Base-by-base conservation (phyloP, 164 flowering plant species). In the Magnolia sinica region DNA sequence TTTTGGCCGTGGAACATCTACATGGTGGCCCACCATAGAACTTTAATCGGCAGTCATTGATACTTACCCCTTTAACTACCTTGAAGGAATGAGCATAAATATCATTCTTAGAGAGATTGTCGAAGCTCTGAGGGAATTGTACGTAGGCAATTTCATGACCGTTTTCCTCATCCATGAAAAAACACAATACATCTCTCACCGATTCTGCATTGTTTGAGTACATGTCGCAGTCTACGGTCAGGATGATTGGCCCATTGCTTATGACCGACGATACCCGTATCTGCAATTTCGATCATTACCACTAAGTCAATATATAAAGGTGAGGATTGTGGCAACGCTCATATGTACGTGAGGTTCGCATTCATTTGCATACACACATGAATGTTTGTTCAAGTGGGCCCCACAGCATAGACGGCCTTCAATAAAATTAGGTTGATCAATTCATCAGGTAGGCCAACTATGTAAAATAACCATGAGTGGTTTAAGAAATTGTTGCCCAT, bases 151-250 rank as follows among this genome's bases (percentile, higher is more conserved):
- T 71, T 22, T 86, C 77, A 49, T 74, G 75, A 8, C 85, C 84
- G 20, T 80, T 71, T 29, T 82, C 77, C 73, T 84, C 85, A 77
- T 86, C 86, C 84, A 84, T 80, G 73, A 84, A 78, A 51, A 85
- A 83, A 51, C 86, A 83, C 37, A 85, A 49, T 22, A 81, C 84
- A 65, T 85, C 85, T 77, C 80, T 83, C 29, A 82, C 68, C 24
- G 84, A 37, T 29, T 80, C 73, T 4, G 88, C 77, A 76, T 85
- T 74, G 79, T 79, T 85, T 2, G 87, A 83, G 49, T 81, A 83
- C 87, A 85, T 83, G 72, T 85, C 87, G n/a, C 85, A 85, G 74
- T 85, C 87, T 31, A 85, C 87, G 45, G 74, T 83, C 55, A 85
- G 83, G 67, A 85, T 74, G 20, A 85, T 78, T 19, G 37, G 51